Conservation (phyloP, 768 basidiomycete species). For the Kwoniella newhampshirensis region DNA sequence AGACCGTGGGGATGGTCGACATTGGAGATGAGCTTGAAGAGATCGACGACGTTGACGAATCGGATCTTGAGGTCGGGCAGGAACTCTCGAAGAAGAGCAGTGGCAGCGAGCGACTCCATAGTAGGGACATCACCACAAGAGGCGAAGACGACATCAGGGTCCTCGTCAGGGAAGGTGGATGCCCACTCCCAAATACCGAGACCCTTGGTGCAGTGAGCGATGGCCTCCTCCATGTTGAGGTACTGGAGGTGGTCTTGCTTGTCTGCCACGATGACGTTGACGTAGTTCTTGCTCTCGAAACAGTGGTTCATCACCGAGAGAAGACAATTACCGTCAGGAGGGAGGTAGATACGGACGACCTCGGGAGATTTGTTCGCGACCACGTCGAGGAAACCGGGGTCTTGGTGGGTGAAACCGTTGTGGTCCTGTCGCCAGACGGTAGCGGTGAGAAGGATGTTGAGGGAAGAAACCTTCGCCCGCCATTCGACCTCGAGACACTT, state of each 20-base stretch:
- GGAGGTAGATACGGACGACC: slow-evolving; percentile 57
- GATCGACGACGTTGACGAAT: slow-evolving; percentile 84
- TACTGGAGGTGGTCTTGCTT: slow-evolving; percentile 59
- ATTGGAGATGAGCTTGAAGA: slow-evolving; percentile 71
- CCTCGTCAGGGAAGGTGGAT: slow-evolving; percentile 64
- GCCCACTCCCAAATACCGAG: slow-evolving; percentile 83
- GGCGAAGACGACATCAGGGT: slow-evolving; percentile 65
- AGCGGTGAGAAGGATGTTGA: slow-evolving; percentile 72
- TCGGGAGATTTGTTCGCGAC: slow-evolving; percentile 69
- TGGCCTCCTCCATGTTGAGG: slow-evolving; percentile 45
- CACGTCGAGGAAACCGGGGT: slow-evolving; percentile 68
- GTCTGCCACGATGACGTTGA: slow-evolving; percentile 70
- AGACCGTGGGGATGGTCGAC: slow-evolving; percentile 57
- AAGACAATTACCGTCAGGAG: slow-evolving; percentile 83
- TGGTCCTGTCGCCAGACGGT: slow-evolving; percentile 73
- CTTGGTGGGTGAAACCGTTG: slow-evolving; percentile 84
- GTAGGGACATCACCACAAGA: slow-evolving; percentile 82
- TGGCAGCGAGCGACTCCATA: slow-evolving; percentile 81
- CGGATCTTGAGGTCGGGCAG: slow-evolving; percentile 63
- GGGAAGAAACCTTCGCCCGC: slow-evolving; percentile 57
- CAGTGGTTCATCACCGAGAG: slow-evolving; percentile 83
- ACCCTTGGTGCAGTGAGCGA: slow-evolving; percentile 76
- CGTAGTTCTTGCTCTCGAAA: slow-evolving; percentile 71
- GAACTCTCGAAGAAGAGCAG: slow-evolving; percentile 68
- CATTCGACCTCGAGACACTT: slow-evolving; percentile 68